phyloP scores from a whole-genome alignment of 2,329 filamentous ascomycete species.

The Aureobasidium leucospermi region DNA sequence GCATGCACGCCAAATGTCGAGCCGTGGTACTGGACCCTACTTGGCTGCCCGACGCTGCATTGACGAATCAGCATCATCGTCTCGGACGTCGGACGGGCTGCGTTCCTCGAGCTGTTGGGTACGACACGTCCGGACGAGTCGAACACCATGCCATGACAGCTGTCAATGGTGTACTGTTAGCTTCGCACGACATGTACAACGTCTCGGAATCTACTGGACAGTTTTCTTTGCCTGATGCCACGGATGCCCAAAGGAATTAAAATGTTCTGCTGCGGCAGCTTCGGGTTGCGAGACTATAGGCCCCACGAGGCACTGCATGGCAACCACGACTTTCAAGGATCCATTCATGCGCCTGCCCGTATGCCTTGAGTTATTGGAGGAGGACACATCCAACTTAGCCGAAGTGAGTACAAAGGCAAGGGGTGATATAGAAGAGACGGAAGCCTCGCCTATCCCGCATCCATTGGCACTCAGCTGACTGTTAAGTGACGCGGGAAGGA shows the following conservation, averaged over 20 bases:
- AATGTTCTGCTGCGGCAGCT: background rate
- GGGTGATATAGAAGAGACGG: constrained; percentile 1
- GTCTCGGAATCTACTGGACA: constrained; percentile 1
- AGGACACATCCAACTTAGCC: background rate
- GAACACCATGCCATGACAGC: constrained; percentile 7
- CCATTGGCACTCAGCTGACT: constrained; percentile 12
- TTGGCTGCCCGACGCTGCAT: constrained; percentile 13
- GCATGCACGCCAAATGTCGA: constrained; percentile 8
- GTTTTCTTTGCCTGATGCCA: background rate
- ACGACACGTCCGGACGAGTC: background rate
- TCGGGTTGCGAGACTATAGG: background rate
- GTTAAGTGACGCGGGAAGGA: constrained; percentile 8
- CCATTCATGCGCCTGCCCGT: constrained; percentile 2
- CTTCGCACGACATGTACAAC: constrained; percentile 8
- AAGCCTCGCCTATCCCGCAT: constrained; percentile 6
- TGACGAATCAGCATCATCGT: constrained; percentile 7
- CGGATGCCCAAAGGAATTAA: background rate
- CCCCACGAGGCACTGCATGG: constrained; percentile 11
- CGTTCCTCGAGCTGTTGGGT: constrained; percentile 3
- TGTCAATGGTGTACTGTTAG: constrained; percentile 8
- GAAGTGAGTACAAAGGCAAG: constrained; percentile 12
- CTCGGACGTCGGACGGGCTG: constrained; percentile 7
- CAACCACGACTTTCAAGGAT: constrained; percentile 8
- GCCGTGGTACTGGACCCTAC: constrained; percentile 7
- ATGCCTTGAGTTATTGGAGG: background rate